Conservation (phyloP, 2,329 filamentous ascomycete genomes). For the Cladosporium sp. region DNA sequence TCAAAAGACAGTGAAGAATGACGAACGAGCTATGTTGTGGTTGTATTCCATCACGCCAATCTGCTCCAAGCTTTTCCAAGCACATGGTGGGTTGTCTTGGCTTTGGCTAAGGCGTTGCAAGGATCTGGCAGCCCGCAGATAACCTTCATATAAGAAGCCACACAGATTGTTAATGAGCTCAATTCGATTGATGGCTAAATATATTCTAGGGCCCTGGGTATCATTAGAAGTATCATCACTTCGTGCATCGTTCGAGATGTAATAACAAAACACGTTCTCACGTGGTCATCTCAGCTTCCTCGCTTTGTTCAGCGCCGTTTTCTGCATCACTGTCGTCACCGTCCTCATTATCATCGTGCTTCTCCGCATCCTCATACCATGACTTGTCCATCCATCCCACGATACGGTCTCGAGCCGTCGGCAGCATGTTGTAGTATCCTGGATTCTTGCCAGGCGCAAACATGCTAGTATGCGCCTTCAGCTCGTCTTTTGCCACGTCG, state of each 20-base stretch:
- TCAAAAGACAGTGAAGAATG: too few relatives aligned
- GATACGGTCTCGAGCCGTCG: slow-evolving; percentile 62
- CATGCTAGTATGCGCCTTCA: slow-evolving; percentile 75
- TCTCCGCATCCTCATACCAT: slow-evolving; percentile 28
- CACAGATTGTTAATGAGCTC: too few relatives aligned
- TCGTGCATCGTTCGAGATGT: neutral
- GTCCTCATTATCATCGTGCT: slow-evolving; percentile 10
- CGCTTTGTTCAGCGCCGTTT: neutral
- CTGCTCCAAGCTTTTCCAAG: neutral
- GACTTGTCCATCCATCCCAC: slow-evolving; percentile 52
- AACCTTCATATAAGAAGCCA: too few relatives aligned
- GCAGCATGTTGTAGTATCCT: slow-evolving; percentile 64
- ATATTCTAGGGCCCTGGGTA: neutral
- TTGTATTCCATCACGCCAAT: neutral
- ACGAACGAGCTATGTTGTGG: neutral
- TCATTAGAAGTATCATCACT: neutral
- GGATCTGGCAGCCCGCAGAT: neutral
- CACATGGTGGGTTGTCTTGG: neutral
- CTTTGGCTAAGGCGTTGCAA: neutral
- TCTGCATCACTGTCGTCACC: neutral
- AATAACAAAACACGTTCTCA: neutral
- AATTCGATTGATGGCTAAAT: neutral
- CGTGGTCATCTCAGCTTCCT: slow-evolving; percentile 5
- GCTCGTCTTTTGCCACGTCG: slow-evolving; percentile 73
- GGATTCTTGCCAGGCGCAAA: slow-evolving; percentile 70